A percentile compares a stretch with the other conserved stretches of the same genome.
phyloP scores from a whole-genome alignment of 2,329 filamentous ascomycete species.

The Aspergillus arachidicola region DNA sequence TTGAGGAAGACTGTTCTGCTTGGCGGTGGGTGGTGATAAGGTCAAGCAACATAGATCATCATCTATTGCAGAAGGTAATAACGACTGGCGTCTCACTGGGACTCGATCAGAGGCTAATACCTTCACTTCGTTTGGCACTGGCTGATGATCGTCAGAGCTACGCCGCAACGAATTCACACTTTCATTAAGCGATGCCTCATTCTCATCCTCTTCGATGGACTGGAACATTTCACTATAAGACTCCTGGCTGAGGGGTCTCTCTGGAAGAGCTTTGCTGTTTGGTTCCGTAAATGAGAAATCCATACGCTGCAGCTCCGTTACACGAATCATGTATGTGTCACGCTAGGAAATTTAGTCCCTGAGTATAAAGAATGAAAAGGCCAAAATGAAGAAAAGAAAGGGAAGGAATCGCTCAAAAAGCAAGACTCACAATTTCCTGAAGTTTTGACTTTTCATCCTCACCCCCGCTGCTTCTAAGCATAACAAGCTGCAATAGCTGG shows the following conservation, averaged over 20 bases:
- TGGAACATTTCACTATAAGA: slow-evolving; percentile 47
- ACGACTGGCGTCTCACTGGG: slow-evolving; percentile 41
- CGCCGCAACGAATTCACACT: slow-evolving; percentile 55
- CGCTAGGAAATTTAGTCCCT: slow-evolving; percentile 56
- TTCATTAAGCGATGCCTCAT: slow-evolving; percentile 49
- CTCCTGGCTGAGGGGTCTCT: slow-evolving; percentile 65
- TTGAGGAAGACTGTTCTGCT: slow-evolving; percentile 48
- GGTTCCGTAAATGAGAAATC: slow-evolving; percentile 51
- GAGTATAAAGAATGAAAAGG: slow-evolving; percentile 5
- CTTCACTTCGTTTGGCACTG: slow-evolving; percentile 28
- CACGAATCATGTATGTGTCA: slow-evolving; percentile 85
- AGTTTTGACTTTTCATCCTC: slow-evolving; percentile 83
- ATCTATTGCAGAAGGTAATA: slow-evolving; percentile 39
- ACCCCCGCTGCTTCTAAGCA: slow-evolving; percentile 78
- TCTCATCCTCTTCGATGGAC: slow-evolving; percentile 37
- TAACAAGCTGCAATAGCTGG: slow-evolving; percentile 81
- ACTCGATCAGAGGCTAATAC: slow-evolving; percentile 32
- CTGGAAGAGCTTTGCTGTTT: slow-evolving; percentile 76
- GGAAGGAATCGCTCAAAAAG: not conserved
- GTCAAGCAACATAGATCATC: slow-evolving; percentile 26
- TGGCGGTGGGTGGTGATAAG: slow-evolving; percentile 29
- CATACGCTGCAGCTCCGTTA: slow-evolving; percentile 80
- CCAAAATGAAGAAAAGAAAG: not conserved
- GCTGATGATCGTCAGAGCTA: slow-evolving; percentile 43
- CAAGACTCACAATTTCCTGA: slow-evolving; percentile 79